Percentiles rank a stretch among this genome's conserved stretches.
phyloP scores from a whole-genome alignment of 257 asterid species.

The Prunella vulgaris region DNA sequence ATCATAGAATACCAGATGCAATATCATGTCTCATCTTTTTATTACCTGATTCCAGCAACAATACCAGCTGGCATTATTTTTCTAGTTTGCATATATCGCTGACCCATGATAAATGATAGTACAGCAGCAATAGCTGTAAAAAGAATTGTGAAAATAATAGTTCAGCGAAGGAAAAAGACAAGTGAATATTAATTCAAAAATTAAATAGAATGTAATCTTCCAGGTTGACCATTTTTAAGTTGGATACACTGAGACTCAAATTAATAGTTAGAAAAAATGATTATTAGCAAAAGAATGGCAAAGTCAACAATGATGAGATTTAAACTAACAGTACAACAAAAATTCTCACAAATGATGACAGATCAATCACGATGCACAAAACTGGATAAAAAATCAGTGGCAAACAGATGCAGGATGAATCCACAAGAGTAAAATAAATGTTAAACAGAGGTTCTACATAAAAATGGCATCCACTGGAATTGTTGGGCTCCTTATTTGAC shows the following conservation, averaged over 20 bases:
- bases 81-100: conserved; percentile 68
- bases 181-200: not conserved
- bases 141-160: not conserved
- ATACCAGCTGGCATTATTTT: conserved; percentile 97
- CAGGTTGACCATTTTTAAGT: no score
- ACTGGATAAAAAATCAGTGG: not conserved
- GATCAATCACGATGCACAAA: not conserved
- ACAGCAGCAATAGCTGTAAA: conserved; percentile 63
- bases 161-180: not conserved
- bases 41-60: conserved; percentile 90
- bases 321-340: not conserved
- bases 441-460: not conserved
- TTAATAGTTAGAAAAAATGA: not conserved
- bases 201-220: not conserved
- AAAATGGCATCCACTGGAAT: not conserved
- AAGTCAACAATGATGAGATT: not conserved
- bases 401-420: no score
- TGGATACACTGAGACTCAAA: not conserved
- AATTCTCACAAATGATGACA: not conserved
- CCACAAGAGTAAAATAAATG: not conserved
- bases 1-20: not conserved
- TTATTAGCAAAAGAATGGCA: not conserved
- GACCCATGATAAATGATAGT: conserved; percentile 78
- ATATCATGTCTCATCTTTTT: not conserved
- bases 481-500: not conserved